Conservation (phyloP, 352 stramenopile genomes). For the Phytopythium kandeliae region DNA sequence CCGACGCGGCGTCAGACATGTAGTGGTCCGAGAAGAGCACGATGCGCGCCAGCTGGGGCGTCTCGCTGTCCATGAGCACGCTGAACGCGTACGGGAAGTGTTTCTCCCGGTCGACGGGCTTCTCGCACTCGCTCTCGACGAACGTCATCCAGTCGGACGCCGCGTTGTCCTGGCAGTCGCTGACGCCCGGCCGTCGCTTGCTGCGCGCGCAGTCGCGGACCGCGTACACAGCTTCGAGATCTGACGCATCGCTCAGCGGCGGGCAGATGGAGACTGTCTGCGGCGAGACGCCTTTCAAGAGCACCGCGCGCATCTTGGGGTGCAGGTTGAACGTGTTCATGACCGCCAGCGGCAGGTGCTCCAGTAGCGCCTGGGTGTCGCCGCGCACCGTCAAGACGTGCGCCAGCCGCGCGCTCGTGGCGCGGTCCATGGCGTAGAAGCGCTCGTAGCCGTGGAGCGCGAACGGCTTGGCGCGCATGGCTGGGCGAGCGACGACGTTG, state of each 20-base stretch:
- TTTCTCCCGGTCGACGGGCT: constrained; percentile 34
- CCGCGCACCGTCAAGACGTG: constrained; percentile 46
- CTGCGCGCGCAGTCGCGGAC: constrained; percentile 21
- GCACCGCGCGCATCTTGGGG: constrained; percentile 40
- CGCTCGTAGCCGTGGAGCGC: constrained; percentile 61
- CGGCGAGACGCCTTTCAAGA: constrained; percentile 32
- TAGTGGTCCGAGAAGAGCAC: constrained; percentile 53
- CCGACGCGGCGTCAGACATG: constrained; percentile 51
- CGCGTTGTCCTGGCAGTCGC: background rate
- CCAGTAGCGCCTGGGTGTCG: constrained; percentile 26
- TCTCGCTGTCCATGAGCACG: constrained; percentile 32
- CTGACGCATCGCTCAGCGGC: constrained; percentile 30
- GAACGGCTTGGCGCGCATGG: constrained; percentile 21
- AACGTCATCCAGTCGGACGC: constrained; percentile 30
- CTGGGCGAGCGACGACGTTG: background rate
- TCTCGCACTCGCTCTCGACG: constrained; percentile 39
- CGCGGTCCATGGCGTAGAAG: constrained; percentile 57
- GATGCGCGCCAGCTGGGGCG: constrained; percentile 31
- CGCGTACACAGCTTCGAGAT: constrained; percentile 29
- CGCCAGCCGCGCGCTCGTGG: constrained; percentile 34
- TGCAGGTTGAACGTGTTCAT: constrained; percentile 53
- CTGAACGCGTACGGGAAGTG: constrained; percentile 39
- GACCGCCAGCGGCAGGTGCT: constrained; percentile 32
- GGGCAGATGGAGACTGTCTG: constrained; percentile 50
- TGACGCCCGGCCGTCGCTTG: background rate